Conservation (phyloP, 768 basidiomycete species). For the Hypholoma fasciculare region DNA sequence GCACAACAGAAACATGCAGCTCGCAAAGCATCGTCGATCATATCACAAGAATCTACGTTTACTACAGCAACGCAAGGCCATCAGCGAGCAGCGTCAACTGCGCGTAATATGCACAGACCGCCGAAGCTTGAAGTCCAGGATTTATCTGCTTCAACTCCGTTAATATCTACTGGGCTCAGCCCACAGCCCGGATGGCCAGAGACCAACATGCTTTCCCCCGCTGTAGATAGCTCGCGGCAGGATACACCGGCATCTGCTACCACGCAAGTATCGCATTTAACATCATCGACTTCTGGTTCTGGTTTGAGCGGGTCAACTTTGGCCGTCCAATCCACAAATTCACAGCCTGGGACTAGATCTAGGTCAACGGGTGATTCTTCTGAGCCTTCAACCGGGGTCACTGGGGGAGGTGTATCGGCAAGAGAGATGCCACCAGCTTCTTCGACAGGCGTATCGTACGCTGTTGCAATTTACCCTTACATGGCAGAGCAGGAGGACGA, state of each 20-base stretch:
- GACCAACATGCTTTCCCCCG: constrained; percentile 59
- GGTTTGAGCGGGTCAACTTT: constrained; percentile 26
- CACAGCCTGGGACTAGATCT: constrained; percentile 25
- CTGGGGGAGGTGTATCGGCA: constrained; percentile 12
- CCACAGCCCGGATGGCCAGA: constrained; percentile 81
- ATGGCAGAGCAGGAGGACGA: constrained; percentile 99
- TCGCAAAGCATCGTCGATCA: constrained; percentile 70
- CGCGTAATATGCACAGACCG: constrained; percentile 53
- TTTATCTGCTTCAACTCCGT: constrained; percentile 47
- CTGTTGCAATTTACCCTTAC: constrained; percentile 98
- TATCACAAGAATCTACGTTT: constrained; percentile 39
- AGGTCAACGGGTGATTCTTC: constrained; percentile 12
- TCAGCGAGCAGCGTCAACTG: constrained; percentile 37
- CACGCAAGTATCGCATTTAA: constrained; percentile 25
- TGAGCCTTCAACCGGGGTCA: constrained; percentile 18
- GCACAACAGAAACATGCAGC: constrained; percentile 95
- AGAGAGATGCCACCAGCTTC: constrained; percentile 30
- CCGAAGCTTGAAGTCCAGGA: constrained; percentile 73
- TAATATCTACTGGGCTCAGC: constrained; percentile 57
- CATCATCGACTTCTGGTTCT: constrained; percentile 23
- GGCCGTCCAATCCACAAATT: constrained; percentile 22
- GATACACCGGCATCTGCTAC: constrained; percentile 43
- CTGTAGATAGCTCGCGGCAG: constrained; percentile 33
- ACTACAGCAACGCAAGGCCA: constrained; percentile 47
- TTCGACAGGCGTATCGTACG: constrained; percentile 78